Base-by-base conservation (phyloP, 2,329 filamentous ascomycete species). In the Claviceps sp. region DNA sequence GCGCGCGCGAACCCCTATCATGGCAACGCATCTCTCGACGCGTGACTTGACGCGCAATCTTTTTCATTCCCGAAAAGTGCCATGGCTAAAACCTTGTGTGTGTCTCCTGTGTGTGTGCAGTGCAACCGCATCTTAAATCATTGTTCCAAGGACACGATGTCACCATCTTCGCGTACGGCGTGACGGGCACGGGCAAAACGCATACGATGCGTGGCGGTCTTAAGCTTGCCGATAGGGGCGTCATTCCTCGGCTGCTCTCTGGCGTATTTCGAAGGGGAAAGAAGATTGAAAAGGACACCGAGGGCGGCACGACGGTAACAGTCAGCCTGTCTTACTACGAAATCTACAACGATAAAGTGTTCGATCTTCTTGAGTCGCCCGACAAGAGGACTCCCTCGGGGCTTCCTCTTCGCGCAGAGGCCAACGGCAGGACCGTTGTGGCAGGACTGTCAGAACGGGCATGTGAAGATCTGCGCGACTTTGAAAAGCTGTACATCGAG, bases 341-440 rank as follows among this genome's bases (percentile, higher is more conserved):
- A 66, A 95, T 96, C 58, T 96, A 96, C 70, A 95, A 94, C 66
- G 90, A 96, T 72, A 91, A 91, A 65, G 89, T 95, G 20, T 95
- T 84, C 62, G 90, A 96, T 65, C 73, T 96, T 37, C 88, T 96
- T 58, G 87, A 95, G 65, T 75, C 88, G 0, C 85, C 84, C 0
- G 90, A 96, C 66, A 94, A 89, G 71, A 85, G 93, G 49, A 89
- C 86, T 0, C 73, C 86, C 1, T 78, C 86, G 0, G 90, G 90
- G 0, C 72, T 95, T 26, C 87, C 87, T 2, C 78, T 95, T 24
- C 79, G 89, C 26, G 86, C 88, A 55, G 89, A 95, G 62, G 90
- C 89, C 62, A 84, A 86, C 59, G 88, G 87, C 57, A 93, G 86
- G 71, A 95, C 88, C 0, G 78, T 90, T 20, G 88, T 96, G 22